Base-by-base conservation (phyloP, 495 filamentous ascomycete species). In the Neurospora sp. region DNA sequence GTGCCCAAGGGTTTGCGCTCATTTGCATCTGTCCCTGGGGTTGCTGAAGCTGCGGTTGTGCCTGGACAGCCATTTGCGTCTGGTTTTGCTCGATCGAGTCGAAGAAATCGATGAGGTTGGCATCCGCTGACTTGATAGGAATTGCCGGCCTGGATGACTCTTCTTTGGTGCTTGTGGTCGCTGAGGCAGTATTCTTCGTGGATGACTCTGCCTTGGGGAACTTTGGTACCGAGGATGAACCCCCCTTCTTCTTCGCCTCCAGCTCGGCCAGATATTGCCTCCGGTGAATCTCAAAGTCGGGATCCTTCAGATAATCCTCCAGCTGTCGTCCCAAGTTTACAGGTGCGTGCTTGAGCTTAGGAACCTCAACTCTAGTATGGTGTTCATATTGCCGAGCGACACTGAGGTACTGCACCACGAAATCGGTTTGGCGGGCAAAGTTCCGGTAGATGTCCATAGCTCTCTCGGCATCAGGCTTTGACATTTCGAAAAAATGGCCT, bases 401-500 rank as follows among this genome's bases (percentile, higher is more conserved):
- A 74, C 90, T 90, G 38, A 98, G 88, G 79, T 94, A 99, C 78
- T 93, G 89, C 7, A 99, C 95, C 6, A 98, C 94, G 74, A 90
- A 89, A 72, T 97, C 94, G 14, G 96, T 99, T 79, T 97, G 96
- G 77, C 88, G 92, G 37, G 93, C 92, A 81, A 99, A 99, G 3
- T 88, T 92, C 78, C 94, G 94, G 81, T 99, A 99, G 23, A 99
- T 97, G 70, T 89, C 87, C 78, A 99, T 87, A 44, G 96, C 96
- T 59, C 94, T 89, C 80, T 97, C 92, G 70, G 96, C 96, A 82
- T 99, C 96, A 42, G 91, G 88, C 72, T 91, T 91, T 71, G 96
- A 97, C 93, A 99, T 95, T 83, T 99, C 96, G 76, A 99, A 98
- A 80, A 97, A 99, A 79, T 96, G 94, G 75, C 97, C 94, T 97